Base-by-base conservation (phyloP, 1,284 basidiomycete species). In the Ceratorhiza oryzae-sativae region DNA sequence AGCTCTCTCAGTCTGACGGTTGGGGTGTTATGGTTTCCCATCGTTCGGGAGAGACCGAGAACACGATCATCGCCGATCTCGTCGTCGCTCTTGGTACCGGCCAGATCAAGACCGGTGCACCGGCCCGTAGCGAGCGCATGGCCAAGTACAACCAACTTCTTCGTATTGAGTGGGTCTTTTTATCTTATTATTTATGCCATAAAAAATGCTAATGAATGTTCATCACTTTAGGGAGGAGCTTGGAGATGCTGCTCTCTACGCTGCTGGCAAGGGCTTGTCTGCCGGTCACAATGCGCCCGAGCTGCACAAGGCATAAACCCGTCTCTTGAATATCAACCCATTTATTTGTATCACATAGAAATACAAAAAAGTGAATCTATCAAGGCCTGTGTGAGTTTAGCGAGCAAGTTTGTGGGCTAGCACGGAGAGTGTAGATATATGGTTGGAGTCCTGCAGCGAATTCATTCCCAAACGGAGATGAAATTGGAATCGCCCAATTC, bases 21-120 rank as follows among this genome's bases (percentile, higher is more conserved):
- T 99, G 97, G 97, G 95, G 94, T 82, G 94, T 98, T 84, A 99
- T 99, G 97, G 93, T 97, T 81, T 98, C 96, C 75, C 97, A 99
- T 89, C 95, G 97, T 78, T 95, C 92, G 76, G 97, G 97, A 81
- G 96, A 98, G 86, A 94, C 94, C 49, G 93, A 94, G 84, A 95
- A 95, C 84, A 97, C 94, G 73, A 89, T 97, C 83, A 99, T 99
- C 79, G 94, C 97, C 76, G 97, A 99, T 84, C 90, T 99, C 76
- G 90, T 91, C 75, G 95, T 99, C 77, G 97, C 92, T 73, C 94
- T 98, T 77, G 93, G 93, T 76, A 87, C 87, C 72, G 96, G 96
- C 77, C 93, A 97, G 84, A 98, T 98, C 88, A 98, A 99, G 91
- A 97, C 97, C 71, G 97, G 97, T 85, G 95, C 95, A 56, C 95